phyloP scores from a whole-genome alignment of 164 flowering plant genomes.

The Tetrastigma voinierianum region DNA sequence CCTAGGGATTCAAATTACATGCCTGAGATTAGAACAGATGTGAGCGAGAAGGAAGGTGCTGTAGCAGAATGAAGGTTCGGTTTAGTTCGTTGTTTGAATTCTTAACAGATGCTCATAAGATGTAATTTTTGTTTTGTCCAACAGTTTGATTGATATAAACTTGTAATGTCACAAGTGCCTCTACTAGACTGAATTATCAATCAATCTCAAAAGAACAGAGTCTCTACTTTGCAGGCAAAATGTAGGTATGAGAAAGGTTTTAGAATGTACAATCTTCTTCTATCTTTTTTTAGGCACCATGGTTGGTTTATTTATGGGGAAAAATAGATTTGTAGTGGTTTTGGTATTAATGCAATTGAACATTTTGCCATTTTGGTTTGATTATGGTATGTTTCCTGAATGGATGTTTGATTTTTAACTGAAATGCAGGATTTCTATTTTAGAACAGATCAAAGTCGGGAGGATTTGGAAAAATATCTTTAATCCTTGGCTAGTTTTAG shows the following conservation, averaged over 20 bases:
- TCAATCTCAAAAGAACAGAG: not conserved
- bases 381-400: too few relatives aligned
- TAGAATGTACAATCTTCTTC: conserved; percentile 2
- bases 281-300: too few relatives aligned
- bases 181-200: not conserved
- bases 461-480: too few relatives aligned
- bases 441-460: too few relatives aligned
- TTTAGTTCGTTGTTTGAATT: not conserved
- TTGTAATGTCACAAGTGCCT: not conserved
- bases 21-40: conserved; percentile 31
- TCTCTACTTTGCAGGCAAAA: conserved; percentile 9
- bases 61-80: conserved; percentile 25
- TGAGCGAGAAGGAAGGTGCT: conserved; percentile 20
- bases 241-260: conserved; percentile 4
- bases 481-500: too few relatives aligned
- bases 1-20: conserved; percentile 30
- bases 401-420: too few relatives aligned
- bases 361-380: too few relatives aligned
- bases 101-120: not conserved
- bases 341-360: too few relatives aligned
- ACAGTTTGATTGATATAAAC: not conserved
- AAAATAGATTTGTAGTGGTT: too few relatives aligned
- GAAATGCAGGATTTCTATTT: too few relatives aligned
- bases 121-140: not conserved
- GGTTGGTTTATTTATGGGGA: too few relatives aligned